These are phyloP conservation scores for Domatiomyces catenatus DNA, from an alignment of 2,329 filamentous ascomycete genomes.

Conservation along the genomic window DNA sequence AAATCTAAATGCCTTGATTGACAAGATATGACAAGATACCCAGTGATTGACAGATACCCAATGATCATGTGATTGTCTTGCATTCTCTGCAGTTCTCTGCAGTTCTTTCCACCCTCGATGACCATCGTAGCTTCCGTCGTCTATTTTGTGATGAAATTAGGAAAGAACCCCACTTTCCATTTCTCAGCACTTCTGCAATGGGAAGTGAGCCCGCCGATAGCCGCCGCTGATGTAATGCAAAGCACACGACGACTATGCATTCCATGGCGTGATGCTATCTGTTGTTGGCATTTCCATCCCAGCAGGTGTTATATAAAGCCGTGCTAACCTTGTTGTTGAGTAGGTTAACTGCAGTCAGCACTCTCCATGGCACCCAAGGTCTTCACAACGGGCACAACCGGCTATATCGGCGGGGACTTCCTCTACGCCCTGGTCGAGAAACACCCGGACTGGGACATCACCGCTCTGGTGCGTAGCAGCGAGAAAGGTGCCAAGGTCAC, in stretches of 20 bases:
- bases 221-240: background rate
- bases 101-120: too few species aligned
- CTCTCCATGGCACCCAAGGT: background rate
- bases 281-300: background rate
- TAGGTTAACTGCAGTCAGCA: background rate
- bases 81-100: too few species aligned
- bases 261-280: background rate
- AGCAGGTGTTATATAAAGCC: background rate
- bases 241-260: background rate
- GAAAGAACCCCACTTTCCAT: background rate
- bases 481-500: constrained; percentile 28
- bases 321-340: background rate
- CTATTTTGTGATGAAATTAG: too few species aligned
- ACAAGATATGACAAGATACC: background rate
- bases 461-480: constrained; percentile 30
- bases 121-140: too few species aligned
- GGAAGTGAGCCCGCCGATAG: background rate
- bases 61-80: too few species aligned
- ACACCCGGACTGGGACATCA: constrained; percentile 34
- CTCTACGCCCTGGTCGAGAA: constrained; percentile 31
- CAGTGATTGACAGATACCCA: too few species aligned
- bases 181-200: background rate
- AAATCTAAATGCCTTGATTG: background rate
- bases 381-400: constrained; percentile 32
- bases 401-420: constrained; percentile 40